Evolutionary conservation across 495 filamentous ascomycete species (phyloP), one percentile per base, ranked within the genome.

Genomic region (Xylaria telfairii): DNA sequence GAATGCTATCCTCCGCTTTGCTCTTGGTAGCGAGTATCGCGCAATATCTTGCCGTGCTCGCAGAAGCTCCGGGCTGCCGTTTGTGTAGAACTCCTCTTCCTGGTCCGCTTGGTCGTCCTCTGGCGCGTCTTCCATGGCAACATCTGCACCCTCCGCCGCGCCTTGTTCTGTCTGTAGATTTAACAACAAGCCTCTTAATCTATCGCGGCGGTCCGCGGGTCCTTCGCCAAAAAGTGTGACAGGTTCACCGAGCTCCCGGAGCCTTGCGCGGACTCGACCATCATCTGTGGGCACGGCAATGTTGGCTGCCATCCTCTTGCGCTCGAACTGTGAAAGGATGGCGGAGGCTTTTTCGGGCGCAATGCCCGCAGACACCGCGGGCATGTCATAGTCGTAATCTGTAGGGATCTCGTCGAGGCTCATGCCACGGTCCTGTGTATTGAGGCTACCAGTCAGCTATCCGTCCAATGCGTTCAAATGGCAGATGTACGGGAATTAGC

Each of bases 281-380:
- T 99, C 96, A 74, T 97, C 94, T 64, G 96, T 99, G 5, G 96
- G 96, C 4, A 99, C 96, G n/a, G 91, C 90, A 74, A 98, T 94
- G 15, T 92, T 91, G 12, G 95, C 95, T 7, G 93, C 95, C 76
- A 92, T 87, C 71, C 94, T 88, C 81, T 96, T 96, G 19, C 95
- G 91, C 68, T 93, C 90, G 79, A 99, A 95, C 76, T 99, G 96
- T 30, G 90, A 91, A 7, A 96, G 83, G 63, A 99, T 91, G 1
- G 94, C 93, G 12, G 93, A 95, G 17, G 95, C 95, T 72, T 93
- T 91, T 77, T 97, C 93, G 1, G 92, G 87, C n/a, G 92, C 91
- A 49, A 94, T 91, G 57, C 93, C 95, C 49, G 91, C 88, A 5
- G 86, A 83, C 5, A 87, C 86, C 15, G 89, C 84, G 32, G 93